Percentiles rank a stretch among this genome's conserved stretches.
phyloP scores from a whole-genome alignment of 1,139 yeast genomes.

The Pichia sp. region DNA sequence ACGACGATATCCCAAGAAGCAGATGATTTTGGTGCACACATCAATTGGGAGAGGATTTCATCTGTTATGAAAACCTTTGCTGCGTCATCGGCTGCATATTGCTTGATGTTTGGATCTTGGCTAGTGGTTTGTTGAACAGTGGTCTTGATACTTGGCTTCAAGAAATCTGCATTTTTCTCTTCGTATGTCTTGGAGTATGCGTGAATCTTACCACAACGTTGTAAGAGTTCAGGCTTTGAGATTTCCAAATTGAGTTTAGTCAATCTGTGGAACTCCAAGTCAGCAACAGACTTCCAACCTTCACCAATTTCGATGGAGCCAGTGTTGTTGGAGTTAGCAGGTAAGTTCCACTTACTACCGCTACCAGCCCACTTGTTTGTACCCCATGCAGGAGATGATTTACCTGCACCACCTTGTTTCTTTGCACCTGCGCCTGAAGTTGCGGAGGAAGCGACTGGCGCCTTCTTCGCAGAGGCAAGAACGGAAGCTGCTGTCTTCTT shows the following conservation, averaged over 20 bases:
- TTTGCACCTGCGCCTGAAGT: conserved; percentile 11
- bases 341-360: conserved; percentile 30
- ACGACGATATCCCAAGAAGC: conserved; percentile 60
- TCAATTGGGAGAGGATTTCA: conserved; percentile 48
- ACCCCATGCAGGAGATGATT: conserved; percentile 13
- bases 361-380: conserved; percentile 12
- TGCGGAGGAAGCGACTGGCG: conserved; percentile 7
- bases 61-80: conserved; percentile 52
- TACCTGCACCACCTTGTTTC: no score
- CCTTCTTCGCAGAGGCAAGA: conserved; percentile 5
- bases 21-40: conserved; percentile 57
- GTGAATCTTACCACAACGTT: conserved; percentile 28
- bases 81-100: conserved; percentile 32
- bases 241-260: conserved; percentile 48
- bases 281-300: conserved; percentile 46
- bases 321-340: conserved; percentile 38
- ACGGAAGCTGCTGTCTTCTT: conserved; percentile 4
- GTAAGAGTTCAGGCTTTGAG: conserved; percentile 27
- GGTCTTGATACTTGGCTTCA: conserved; percentile 38
- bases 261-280: conserved; percentile 48
- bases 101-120: conserved; percentile 50
- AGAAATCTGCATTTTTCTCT: conserved; percentile 33
- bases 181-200: conserved; percentile 48
- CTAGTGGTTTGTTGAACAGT: conserved; percentile 48
- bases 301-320: conserved; percentile 44